Conservation (phyloP, 2,329 filamentous ascomycete species). For the Colletotrichum chrysophilum region DNA sequence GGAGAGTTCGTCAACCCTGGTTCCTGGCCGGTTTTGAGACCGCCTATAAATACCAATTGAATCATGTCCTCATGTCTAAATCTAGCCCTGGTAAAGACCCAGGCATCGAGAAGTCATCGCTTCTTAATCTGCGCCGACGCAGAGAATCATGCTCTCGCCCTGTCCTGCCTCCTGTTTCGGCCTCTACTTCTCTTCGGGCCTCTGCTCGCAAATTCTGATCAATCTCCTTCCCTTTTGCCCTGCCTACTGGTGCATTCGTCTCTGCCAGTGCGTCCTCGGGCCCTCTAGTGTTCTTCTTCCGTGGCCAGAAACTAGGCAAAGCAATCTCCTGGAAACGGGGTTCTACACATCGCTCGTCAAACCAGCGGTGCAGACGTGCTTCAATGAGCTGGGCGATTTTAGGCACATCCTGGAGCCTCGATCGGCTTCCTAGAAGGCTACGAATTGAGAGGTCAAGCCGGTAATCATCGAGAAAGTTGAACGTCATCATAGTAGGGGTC, state of each 20-base stretch:
- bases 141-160: constrained; percentile 42
- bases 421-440: constrained; percentile 80
- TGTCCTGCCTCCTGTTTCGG: constrained; percentile 43
- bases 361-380: constrained; percentile 81
- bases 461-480: constrained; percentile 92
- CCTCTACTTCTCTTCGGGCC: constrained; percentile 49
- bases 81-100: constrained; percentile 49
- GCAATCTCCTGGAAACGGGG: constrained; percentile 88
- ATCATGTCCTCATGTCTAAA: constrained; percentile 28
- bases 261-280: constrained; percentile 64
- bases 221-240: constrained; percentile 59
- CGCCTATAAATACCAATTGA: not conserved
- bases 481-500: constrained; percentile 87
- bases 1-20: constrained; percentile 59
- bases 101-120: constrained; percentile 49
- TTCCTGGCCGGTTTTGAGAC: constrained; percentile 8
- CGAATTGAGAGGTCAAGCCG: constrained; percentile 82
- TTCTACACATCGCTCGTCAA: constrained; percentile 85
- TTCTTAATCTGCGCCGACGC: constrained; percentile 41
- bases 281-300: constrained; percentile 82
- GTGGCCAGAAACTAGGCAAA: constrained; percentile 81
- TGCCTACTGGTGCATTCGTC: constrained; percentile 52
- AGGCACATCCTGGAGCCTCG: constrained; percentile 81
- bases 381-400: constrained; percentile 89
- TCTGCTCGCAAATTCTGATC: constrained; percentile 57